Base-by-base conservation (phyloP, 768 basidiomycete species). In the Tricholoma matsutake region DNA sequence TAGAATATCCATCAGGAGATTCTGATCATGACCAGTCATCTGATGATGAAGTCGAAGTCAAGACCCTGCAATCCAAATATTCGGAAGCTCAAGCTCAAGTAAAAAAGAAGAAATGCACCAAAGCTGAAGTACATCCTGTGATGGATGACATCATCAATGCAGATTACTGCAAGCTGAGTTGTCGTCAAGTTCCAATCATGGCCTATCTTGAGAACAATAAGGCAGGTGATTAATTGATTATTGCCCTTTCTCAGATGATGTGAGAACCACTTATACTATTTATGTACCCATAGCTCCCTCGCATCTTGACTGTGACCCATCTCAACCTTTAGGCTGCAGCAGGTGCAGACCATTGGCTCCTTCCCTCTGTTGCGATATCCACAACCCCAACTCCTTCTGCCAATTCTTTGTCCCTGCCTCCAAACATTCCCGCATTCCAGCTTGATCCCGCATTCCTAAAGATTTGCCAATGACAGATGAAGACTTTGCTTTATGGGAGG, bases 401-500 rank as follows among this genome's bases (percentile, higher is more conserved):
- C 22, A 25, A 25, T 25, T 25, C 22, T 25, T 25, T 25, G 22
- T 25, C 22, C 22, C 22, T 25, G 14, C 37, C 37, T 39, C 37
- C 34, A 51, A 58, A 34, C 45, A 29, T 45, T 56, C 56, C 13
- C 51, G 45, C 3, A 32, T 61, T 41, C 60, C 16, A 37, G 54
- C 35, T n/a, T 49, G 49, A 28, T 54, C 39, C 25, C 49, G 37
- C 29, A 29, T 41, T n/a, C 29, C 61, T 13, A 32, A 53, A 52
- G 49, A 32, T n/a, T 37, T 59, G 20, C 22, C 51, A 52, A 54
- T 54, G 53, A 34, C 28, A 13, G 28, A 18, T 28, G 67, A 72
- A 47, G 65, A 69, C 58, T 58, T 74, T 16, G 28, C 28, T 20
- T 28, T 53, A 14, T 4, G 52, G 20, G 52, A 53, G 14, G 52